Percentiles rank a stretch among this genome's conserved stretches.
phyloP scores from a whole-genome alignment of 305 asterid genomes.

The Solanum hybrid region DNA sequence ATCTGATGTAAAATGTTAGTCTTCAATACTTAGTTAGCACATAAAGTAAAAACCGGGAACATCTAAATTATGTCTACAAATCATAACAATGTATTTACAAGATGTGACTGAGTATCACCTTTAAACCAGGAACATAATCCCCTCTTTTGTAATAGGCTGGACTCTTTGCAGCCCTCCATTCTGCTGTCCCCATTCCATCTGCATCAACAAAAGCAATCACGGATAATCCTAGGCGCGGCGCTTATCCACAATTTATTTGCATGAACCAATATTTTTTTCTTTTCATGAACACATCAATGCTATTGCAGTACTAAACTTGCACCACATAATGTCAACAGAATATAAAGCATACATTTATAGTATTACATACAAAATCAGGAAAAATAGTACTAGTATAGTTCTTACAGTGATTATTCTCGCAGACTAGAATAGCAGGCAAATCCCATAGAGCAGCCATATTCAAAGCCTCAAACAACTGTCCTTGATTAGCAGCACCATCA shows the following conservation, averaged over 20 bases:
- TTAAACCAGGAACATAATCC: slow-evolving; percentile 89
- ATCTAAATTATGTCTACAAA: not conserved
- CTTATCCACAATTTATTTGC: not conserved
- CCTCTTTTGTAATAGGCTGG: slow-evolving; percentile 94
- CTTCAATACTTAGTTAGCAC: not conserved
- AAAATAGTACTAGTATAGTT: not conserved
- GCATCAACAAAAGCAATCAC: slow-evolving; percentile 8
- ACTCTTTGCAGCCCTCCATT: slow-evolving; percentile 92
- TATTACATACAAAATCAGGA: not conserved
- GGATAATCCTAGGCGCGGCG: not conserved
- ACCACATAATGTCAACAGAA: not conserved
- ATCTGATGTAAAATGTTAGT: not conserved
- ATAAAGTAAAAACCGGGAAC: not conserved
- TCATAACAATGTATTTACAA: not conserved
- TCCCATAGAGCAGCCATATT: slow-evolving; percentile 95
- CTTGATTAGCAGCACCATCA: slow-evolving; percentile 93
- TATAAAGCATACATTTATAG: not conserved
- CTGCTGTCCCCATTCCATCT: slow-evolving; percentile 98
- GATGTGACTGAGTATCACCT: slow-evolving; percentile 31
- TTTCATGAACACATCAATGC: not conserved
- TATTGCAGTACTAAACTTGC: not conserved
- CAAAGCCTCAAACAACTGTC: slow-evolving; percentile 87
- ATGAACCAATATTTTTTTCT: not conserved
- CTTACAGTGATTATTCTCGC: slow-evolving; percentile 96
- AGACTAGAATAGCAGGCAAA: slow-evolving; percentile 82